Percentiles rank a stretch among this genome's conserved stretches.
phyloP scores from a whole-genome alignment of 75 land plant species.

The Gnetum montanum region DNA sequence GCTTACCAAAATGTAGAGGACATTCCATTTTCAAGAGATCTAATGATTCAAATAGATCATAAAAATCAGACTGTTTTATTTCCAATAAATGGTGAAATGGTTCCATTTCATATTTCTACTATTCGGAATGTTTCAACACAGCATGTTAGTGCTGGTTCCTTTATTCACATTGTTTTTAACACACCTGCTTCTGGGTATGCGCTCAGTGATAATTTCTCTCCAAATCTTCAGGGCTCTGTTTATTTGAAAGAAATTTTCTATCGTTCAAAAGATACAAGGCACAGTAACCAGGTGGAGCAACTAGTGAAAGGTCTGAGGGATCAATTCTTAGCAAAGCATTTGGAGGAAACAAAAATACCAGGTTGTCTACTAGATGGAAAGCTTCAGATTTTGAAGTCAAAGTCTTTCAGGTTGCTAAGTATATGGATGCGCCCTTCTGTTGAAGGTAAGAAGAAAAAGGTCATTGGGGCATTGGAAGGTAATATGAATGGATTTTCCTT shows the following conservation, averaged over 20 bases:
- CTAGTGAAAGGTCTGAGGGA: constrained; percentile 31
- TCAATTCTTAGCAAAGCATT: constrained; percentile 33
- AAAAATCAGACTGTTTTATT: constrained; percentile 40
- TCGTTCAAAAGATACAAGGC: constrained; percentile 31
- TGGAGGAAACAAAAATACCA: constrained; percentile 33
- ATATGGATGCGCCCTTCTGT: constrained; percentile 40
- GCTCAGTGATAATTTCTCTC: constrained; percentile 19
- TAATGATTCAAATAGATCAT: constrained; percentile 45
- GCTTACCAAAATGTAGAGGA: constrained; percentile 44
- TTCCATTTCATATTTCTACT: constrained; percentile 42
- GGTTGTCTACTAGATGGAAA: constrained; percentile 32
- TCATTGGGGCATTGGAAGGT: constrained; percentile 37
- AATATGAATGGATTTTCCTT: constrained; percentile 32
- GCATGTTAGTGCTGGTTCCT: constrained; percentile 36
- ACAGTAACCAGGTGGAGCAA: constrained; percentile 39
- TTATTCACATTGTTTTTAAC: constrained; percentile 33
- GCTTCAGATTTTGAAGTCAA: constrained; percentile 20
- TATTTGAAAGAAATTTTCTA: constrained; percentile 37
- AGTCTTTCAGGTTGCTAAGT: constrained; percentile 34
- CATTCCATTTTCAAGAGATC: constrained; percentile 27
- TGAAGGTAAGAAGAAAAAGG: constrained; percentile 29
- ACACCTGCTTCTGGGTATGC: constrained; percentile 27
- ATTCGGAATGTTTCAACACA: constrained; percentile 35
- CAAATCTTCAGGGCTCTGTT: constrained; percentile 19
- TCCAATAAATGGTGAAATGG: constrained; percentile 36